Evolutionary conservation across 2,329 filamentous ascomycete genomes (phyloP).

Genomic region (Stenocarpella maydis): DNA sequence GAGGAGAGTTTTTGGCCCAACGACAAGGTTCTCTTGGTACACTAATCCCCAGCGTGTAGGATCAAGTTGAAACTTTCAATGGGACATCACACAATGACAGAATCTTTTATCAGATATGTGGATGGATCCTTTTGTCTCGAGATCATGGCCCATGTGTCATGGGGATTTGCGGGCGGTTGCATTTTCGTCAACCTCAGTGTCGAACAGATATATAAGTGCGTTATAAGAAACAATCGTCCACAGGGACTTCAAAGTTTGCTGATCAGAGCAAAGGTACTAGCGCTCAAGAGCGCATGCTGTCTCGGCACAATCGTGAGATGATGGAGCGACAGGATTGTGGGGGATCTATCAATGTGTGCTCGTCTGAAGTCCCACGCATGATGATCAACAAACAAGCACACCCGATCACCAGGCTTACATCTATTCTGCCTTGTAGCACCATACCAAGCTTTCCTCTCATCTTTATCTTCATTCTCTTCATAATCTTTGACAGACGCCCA

Average conservation of each 20-base stretch:
- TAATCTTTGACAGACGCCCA: neutral
- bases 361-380: neutral
- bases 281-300: neutral
- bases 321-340: neutral
- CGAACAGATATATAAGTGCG: neutral
- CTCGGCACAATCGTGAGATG: neutral
- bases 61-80: slow-evolving; percentile 20
- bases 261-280: neutral
- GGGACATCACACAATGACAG: neutral
- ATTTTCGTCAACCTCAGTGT: neutral
- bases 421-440: neutral
- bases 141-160: neutral
- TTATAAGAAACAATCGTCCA: neutral
- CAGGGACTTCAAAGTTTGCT: neutral
- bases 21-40: neutral
- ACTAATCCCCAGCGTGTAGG: neutral
- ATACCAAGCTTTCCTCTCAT: too few species aligned
- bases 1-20: neutral
- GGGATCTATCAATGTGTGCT: neutral
- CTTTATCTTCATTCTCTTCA: too few species aligned
- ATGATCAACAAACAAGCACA: neutral
- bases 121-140: too few species aligned
- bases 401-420: neutral
- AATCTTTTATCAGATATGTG: neutral
- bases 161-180: neutral